Base-by-base conservation (phyloP, 2,329 filamentous ascomycete species). In the Aspergillus pseudoviridinutans region DNA sequence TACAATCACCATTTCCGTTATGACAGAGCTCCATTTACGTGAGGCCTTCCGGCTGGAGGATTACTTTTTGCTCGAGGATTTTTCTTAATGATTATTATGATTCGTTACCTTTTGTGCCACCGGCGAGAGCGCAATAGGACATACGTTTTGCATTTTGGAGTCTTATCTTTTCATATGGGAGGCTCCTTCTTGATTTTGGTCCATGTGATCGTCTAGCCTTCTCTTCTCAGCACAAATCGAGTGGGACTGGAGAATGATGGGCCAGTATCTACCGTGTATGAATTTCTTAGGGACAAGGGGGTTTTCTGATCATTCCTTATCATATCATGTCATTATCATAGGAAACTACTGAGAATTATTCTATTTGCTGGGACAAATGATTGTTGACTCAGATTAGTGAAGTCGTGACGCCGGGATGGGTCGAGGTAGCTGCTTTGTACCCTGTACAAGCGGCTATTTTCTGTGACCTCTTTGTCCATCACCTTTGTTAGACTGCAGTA, bases 101-200 rank as follows among this genome's bases (percentile, higher is more conserved):
- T 47, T 12, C 6, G 17, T 5, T 47, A 47, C 29, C 38, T 42
- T 29, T 41, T 44, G 38, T 24, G 38, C 49, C 49, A 46, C 35
- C 49, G 38, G 49, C 32, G 50, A 47, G 49, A 51, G 38, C 38
- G 41, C 49, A 46, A 51, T 35, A 24, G 54, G 41, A 27, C 44
- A 47, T 50, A 51, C 54, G 38, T 24, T 49, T 44, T 56, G 54
- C 54, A 56, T 56, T 44, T 32, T 55, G 54, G 54, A 49, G 54
- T 56, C 49, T 25, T 25, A 47, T 47, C 44, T 47, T 24, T 27
- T 27, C 10, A 24, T 14, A 27, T 22, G 44, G 44, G 24, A 14
- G 44, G 20, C 14, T 27, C 9, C 4, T 22, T 44, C 20, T 46
- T 46, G 42, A 47, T 47, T 47, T 47, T 24, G 22, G 22, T 25